Evolutionary conservation across 257 asterid species (phyloP).

Genomic region (Lycium barbarum): DNA sequence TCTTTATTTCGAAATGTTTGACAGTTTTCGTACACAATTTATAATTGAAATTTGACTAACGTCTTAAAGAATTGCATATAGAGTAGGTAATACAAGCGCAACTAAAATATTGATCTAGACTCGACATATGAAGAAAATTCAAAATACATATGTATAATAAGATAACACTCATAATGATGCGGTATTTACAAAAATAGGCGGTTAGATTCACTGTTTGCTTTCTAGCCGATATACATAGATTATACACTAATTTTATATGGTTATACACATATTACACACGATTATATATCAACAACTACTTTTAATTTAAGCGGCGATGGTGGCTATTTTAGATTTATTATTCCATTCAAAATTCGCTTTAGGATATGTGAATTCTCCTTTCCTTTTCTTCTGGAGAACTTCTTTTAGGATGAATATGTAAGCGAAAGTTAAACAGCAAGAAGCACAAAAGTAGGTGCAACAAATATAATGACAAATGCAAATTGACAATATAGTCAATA

Average conservation of each 20-base stretch:
- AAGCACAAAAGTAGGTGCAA: slow-evolving; percentile 3
- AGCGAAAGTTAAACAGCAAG: background rate
- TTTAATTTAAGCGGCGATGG: too few relatives aligned
- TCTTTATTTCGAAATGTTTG: background rate
- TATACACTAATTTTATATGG: too few relatives aligned
- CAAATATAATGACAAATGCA: background rate
- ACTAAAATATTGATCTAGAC: background rate
- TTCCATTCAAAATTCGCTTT: too few relatives aligned
- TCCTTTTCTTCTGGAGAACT: background rate
- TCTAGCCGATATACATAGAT: too few relatives aligned
- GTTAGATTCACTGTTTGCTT: too few relatives aligned
- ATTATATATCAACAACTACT: too few relatives aligned
- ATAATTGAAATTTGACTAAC: background rate
- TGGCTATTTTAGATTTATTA: too few relatives aligned
- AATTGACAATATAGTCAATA: background rate
- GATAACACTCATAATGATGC: background rate
- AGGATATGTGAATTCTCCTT: background rate
- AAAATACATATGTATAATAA: background rate
- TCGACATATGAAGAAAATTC: background rate
- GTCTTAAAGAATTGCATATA: background rate
- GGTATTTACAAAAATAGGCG: too few relatives aligned
- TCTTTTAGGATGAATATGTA: background rate
- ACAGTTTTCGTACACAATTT: background rate
- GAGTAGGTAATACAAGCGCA: background rate
- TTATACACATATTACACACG: too few relatives aligned